These are phyloP conservation scores for Arthroderma sp. DNA, from an alignment of 2,329 filamentous ascomycete species.

Conservation along the genomic window DNA sequence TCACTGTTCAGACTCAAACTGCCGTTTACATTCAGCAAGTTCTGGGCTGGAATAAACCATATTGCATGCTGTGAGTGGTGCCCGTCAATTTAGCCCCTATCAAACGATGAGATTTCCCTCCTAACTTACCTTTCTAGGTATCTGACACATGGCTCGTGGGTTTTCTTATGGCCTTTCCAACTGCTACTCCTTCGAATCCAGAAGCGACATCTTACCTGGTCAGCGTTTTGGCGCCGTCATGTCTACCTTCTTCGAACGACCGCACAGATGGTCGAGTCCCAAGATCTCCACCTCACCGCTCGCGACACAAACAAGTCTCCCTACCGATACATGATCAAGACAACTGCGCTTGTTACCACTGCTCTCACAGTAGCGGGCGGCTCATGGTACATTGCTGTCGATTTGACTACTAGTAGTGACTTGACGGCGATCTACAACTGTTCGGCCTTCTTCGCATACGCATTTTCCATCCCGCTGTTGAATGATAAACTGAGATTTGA, in stretches of 20 bases:
- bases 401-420: slow-evolving; percentile 83
- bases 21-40: slow-evolving; percentile 89
- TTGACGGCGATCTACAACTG: slow-evolving; percentile 98
- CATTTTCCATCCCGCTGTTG: slow-evolving; percentile 81
- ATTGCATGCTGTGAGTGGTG: slow-evolving; percentile 77
- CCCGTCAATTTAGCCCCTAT: background rate
- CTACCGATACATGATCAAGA: slow-evolving; percentile 61
- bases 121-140: slow-evolving; percentile 37
- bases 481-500: slow-evolving; percentile 70
- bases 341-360: slow-evolving; percentile 68
- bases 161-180: slow-evolving; percentile 75
- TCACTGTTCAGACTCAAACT: slow-evolving; percentile 90
- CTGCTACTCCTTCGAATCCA: slow-evolving; percentile 67
- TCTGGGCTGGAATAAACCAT: slow-evolving; percentile 93
- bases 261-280: slow-evolving; percentile 73
- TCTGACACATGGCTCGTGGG: slow-evolving; percentile 90
- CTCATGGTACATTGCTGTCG: slow-evolving; percentile 92
- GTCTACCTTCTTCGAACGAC: slow-evolving; percentile 50
- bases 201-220: slow-evolving; percentile 66
- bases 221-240: slow-evolving; percentile 70
- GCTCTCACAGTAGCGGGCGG: slow-evolving; percentile 81
- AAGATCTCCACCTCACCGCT: slow-evolving; percentile 51
- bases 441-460: slow-evolving; percentile 96
- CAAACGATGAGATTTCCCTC: background rate
- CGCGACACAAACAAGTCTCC: slow-evolving; percentile 34